Conservation (phyloP, 352 stramenopile genomes). For the Phytophthora sansomeana region DNA sequence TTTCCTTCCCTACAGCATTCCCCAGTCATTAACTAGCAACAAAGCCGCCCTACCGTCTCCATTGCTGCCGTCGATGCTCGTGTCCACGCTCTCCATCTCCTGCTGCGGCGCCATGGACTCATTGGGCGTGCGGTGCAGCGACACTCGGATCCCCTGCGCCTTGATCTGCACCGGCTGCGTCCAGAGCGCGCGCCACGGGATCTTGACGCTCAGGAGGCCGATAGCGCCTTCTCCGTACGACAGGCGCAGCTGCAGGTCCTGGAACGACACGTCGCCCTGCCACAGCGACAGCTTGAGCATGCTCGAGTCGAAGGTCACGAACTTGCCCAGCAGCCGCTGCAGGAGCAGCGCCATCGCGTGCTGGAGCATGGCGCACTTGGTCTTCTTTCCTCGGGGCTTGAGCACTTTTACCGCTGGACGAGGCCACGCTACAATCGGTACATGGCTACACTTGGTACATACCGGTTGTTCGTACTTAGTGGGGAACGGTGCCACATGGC, state of each 20-base stretch:
- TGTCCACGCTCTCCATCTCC: constrained; percentile 28
- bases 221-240: constrained; percentile 84
- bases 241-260: constrained; percentile 80
- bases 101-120: constrained; percentile 14
- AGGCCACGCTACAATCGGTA: constrained; percentile 1
- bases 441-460: constrained; percentile 3
- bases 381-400: too few species aligned
- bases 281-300: constrained; percentile 88
- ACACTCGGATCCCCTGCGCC: constrained; percentile 74
- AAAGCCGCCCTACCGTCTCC: constrained; percentile 42
- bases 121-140: constrained; percentile 62
- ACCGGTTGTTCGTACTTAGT: not conserved
- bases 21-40: not conserved
- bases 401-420: not conserved
- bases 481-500: constrained; percentile 9
- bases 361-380: constrained; percentile 67
- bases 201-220: constrained; percentile 81
- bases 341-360: constrained; percentile 84
- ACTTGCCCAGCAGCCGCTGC: constrained; percentile 89
- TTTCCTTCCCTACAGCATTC: not conserved
- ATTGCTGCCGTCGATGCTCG: constrained; percentile 44
- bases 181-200: constrained; percentile 87
- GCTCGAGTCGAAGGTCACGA: constrained; percentile 87
- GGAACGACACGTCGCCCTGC: constrained; percentile 87
- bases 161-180: constrained; percentile 85